phyloP scores from a whole-genome alignment of 2,329 filamentous ascomycete genomes.

The Rutstroemia sp. region DNA sequence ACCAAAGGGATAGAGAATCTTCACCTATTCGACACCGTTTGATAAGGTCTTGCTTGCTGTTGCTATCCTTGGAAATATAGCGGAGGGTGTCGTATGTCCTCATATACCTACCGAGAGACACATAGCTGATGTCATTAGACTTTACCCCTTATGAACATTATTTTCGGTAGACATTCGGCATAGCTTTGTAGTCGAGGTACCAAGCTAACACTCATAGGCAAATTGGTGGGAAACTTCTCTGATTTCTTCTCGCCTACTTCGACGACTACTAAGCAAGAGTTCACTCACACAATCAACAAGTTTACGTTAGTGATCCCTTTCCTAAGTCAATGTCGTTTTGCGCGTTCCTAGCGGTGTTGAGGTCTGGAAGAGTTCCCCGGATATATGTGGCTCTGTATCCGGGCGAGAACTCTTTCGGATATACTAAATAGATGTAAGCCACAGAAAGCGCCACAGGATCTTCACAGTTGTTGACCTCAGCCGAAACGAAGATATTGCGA shows the following conservation, averaged over 20 bases:
- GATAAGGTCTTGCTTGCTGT: slow-evolving; percentile 20
- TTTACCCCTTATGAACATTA: slow-evolving; percentile 51
- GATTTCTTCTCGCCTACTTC: slow-evolving; percentile 30
- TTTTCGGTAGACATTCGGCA: slow-evolving; percentile 40
- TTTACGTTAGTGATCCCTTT: slow-evolving; percentile 34
- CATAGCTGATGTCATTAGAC: slow-evolving; percentile 31
- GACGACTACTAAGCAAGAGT: slow-evolving; percentile 32
- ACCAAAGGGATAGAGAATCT: slow-evolving; percentile 19
- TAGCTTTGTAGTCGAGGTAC: background rate
- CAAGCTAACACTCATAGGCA: slow-evolving; percentile 10
- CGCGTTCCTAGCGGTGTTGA: background rate
- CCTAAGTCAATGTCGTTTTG: background rate
- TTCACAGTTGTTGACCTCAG: no score
- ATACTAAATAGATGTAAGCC: no score
- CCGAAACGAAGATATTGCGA: no score
- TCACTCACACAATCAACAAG: slow-evolving; percentile 36
- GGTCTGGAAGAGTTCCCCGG: background rate
- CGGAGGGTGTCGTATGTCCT: slow-evolving; percentile 20
- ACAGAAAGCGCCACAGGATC: no score
- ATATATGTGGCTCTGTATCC: background rate
- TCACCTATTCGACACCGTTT: slow-evolving; percentile 19
- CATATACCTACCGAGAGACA: background rate
- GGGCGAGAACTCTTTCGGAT: no score
- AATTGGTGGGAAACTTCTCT: slow-evolving; percentile 25
- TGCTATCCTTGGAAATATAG: slow-evolving; percentile 20